Evolutionary conservation across 129 eudicot genomes (phyloP).

Genomic region (Erigeron canadensis): DNA sequence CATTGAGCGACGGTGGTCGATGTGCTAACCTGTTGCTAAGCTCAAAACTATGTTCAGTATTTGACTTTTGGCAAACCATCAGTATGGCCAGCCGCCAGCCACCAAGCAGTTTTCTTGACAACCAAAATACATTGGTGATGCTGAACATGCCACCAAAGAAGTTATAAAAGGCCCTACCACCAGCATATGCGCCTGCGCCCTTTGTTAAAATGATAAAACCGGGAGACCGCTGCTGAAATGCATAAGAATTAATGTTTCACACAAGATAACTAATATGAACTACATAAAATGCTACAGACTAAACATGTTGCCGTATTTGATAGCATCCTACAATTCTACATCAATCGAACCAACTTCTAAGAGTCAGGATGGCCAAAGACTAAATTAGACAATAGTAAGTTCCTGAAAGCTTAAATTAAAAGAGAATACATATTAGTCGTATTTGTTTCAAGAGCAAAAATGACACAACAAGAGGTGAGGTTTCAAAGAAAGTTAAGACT

Average conservation of each 20-base stretch:
- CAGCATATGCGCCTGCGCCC: slow-evolving; percentile 64
- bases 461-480: too few species aligned
- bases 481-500: neutral
- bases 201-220: slow-evolving; percentile 71
- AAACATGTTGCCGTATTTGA: slow-evolving; percentile 6
- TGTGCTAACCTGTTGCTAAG: slow-evolving; percentile 36
- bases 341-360: neutral
- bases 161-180: slow-evolving; percentile 61
- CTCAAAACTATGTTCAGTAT: slow-evolving; percentile 56
- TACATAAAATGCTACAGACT: slow-evolving; percentile 11
- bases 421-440: neutral
- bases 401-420: neutral
- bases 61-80: slow-evolving; percentile 64
- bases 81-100: too few species aligned
- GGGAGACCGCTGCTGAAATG: too few species aligned
- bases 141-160: slow-evolving; percentile 65
- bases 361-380: neutral
- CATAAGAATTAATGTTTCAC: slow-evolving; percentile 27
- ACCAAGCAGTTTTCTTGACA: too few species aligned
- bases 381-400: neutral
- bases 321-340: neutral
- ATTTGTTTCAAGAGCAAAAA: neutral
- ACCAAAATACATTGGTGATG: slow-evolving; percentile 45
- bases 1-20: too few species aligned
- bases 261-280: slow-evolving; percentile 22